Evolutionary conservation across 192 early-diverging fungal species (phyloP).

Genomic region (Chytriomyces sp.): DNA sequence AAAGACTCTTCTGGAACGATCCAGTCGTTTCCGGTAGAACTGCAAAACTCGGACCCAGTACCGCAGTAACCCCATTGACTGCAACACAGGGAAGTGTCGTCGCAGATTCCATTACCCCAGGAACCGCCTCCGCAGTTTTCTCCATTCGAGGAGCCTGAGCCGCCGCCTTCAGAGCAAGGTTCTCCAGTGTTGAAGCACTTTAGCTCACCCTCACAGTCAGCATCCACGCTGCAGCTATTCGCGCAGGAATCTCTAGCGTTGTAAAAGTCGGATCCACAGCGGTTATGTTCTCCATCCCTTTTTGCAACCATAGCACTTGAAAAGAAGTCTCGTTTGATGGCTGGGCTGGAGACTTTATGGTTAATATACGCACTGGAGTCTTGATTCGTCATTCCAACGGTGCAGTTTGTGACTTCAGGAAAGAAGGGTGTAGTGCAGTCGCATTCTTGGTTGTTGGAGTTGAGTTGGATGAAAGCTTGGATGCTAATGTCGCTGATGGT

Average conservation of each 20-base stretch:
- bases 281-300: background rate
- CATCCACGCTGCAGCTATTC: background rate
- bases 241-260: background rate
- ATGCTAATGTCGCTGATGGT: background rate
- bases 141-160: background rate
- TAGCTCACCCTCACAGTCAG: background rate
- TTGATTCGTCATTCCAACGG: background rate
- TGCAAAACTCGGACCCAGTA: background rate
- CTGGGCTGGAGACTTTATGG: background rate
- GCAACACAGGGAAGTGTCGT: constrained; percentile 9
- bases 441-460: background rate
- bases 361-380: background rate
- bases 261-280: background rate
- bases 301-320: too few relatives aligned
- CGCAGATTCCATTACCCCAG: constrained; percentile 10
- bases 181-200: background rate
- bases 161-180: background rate
- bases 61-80: constrained; percentile 19
- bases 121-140: background rate
- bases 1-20: background rate
- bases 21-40: constrained; percentile 1
- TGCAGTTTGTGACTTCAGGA: background rate
- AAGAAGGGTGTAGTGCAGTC: background rate
- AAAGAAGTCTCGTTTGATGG: background rate
- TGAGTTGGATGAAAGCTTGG: background rate